Evolutionary conservation across 2,329 filamentous ascomycete species (phyloP).

Genomic region (Venturia nashicola): DNA sequence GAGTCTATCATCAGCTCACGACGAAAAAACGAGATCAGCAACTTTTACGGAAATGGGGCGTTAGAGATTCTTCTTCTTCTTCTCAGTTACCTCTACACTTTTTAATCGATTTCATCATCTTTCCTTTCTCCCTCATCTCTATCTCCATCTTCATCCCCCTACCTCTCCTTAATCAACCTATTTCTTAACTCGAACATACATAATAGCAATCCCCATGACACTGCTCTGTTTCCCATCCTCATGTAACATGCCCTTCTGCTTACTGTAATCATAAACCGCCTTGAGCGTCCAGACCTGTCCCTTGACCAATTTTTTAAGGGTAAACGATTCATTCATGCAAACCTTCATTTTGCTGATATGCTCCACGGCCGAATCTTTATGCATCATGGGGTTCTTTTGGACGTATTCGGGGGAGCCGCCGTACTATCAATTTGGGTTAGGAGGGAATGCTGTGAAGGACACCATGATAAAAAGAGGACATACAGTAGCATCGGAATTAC

Average conservation of each 20-base stretch:
- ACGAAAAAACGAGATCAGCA: too few relatives aligned
- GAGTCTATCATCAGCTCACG: too few relatives aligned
- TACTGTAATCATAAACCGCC: slow-evolving; percentile 5
- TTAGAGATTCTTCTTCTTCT: background rate
- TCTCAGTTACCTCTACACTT: background rate
- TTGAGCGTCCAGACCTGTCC: slow-evolving; percentile 7
- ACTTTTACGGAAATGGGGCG: too few relatives aligned
- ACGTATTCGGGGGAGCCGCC: slow-evolving; percentile 2
- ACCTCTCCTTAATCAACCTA: background rate
- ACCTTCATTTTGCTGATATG: slow-evolving; percentile 9
- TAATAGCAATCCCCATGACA: slow-evolving; percentile 10
- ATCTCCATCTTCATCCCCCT: too few relatives aligned
- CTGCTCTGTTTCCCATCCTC: background rate
- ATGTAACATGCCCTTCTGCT: slow-evolving; percentile 1
- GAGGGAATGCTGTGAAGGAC: background rate
- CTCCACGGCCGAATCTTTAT: background rate
- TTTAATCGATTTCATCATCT: too few relatives aligned
- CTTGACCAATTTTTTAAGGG: background rate
- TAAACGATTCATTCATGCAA: background rate
- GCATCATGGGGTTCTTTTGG: background rate
- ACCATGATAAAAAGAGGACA: background rate
- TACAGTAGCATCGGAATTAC: background rate
- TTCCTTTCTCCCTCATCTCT: too few relatives aligned
- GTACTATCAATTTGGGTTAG: background rate
- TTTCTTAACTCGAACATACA: slow-evolving; percentile 6